Percentiles rank a stretch among this genome's conserved stretches.
These are phyloP conservation scores for Podospora pseudoanserina DNA, from an alignment of 495 filamentous ascomycete genomes.

Conservation along the genomic window DNA sequence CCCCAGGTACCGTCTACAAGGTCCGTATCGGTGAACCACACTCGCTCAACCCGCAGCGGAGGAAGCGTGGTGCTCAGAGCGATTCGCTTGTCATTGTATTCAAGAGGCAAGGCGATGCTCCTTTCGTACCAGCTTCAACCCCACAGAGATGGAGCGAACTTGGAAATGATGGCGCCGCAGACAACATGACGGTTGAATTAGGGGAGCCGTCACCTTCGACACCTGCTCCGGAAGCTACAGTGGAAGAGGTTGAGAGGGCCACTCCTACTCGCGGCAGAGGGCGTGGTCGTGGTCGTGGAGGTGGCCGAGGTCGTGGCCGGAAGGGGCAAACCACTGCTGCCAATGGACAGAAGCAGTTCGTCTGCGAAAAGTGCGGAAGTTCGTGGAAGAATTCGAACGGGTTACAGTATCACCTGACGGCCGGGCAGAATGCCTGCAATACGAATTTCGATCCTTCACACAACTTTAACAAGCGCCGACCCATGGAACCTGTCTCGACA, in stretches of 20 bases:
- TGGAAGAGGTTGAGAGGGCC: background rate
- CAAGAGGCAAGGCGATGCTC: background rate
- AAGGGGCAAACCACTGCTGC: constrained; percentile 16
- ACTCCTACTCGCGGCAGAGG: constrained; percentile 20
- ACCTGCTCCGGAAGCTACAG: background rate
- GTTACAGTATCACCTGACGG: constrained; percentile 50
- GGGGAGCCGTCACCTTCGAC: background rate
- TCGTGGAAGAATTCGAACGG: constrained; percentile 52
- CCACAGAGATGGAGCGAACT: background rate
- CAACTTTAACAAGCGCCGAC: constrained; percentile 21
- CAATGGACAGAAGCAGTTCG: constrained; percentile 26
- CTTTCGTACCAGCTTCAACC: background rate
- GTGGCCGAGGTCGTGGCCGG: constrained; percentile 18
- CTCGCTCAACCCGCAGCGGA: constrained; percentile 22
- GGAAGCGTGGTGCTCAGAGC: constrained; percentile 13
- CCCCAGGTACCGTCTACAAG: constrained; percentile 7
- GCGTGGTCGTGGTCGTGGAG: constrained; percentile 21
- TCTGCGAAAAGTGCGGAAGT: constrained; percentile 47
- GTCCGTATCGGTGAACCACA: constrained; percentile 23
- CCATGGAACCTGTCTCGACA: constrained; percentile 25
- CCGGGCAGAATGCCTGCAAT: constrained; percentile 49
- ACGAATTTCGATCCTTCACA: constrained; percentile 40
- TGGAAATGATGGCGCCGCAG: background rate
- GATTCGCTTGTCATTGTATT: constrained; percentile 39
- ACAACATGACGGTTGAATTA: background rate